Evolutionary conservation across 2,329 filamentous ascomycete species (phyloP), one percentile per base, ranked within the genome.

Genomic region (Epichloe bromicola): DNA sequence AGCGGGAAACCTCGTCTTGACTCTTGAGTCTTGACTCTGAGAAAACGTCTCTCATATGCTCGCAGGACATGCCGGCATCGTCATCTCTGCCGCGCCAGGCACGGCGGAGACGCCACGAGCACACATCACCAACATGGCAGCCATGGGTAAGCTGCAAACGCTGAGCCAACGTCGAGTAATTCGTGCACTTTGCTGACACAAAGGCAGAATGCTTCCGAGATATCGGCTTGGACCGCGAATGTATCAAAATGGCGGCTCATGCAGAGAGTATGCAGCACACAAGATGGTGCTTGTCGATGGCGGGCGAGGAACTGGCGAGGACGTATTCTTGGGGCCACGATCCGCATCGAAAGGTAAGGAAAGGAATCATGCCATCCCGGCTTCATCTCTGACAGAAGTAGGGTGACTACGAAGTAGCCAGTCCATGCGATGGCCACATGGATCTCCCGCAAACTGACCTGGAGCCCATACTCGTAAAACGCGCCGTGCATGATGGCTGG

Each of bases 41-140:
- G 17, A 47, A 2, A 26, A 12, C 26, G 15, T 34, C n/a, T 37
- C 26, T 45, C 19, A 45, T 45, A 11, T 17, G 8, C 45, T 12
- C 14, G 41, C 44, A 74, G 73, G 69, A 2, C 60, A 76, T 4
- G 73, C 64, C 33, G 79, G 79, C 1, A 68, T 82, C 43, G 71
- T 82, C 55, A 67, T 83, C 48, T 70, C 71, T 6, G 59, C 68
- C 2, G 70, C 72, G 0, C 61, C 74, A 0, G 70, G 71, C 3
- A 78, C 73, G 1, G 75, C 78, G 1, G 66, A 75, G 51, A 80
- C 77, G 1, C 79, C 79, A 1, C 66, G 79, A 26, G 79, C 78
- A 0, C 79, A 82, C 58, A 78, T 81, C 51, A 80, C 74, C 42
- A 83, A 81, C 59, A 75, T 74, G 61, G 76, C 76, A 0, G 75